These are phyloP conservation scores for Trichoderma guizhouense DNA, from an alignment of 2,329 filamentous ascomycete genomes.

Conservation along the genomic window DNA sequence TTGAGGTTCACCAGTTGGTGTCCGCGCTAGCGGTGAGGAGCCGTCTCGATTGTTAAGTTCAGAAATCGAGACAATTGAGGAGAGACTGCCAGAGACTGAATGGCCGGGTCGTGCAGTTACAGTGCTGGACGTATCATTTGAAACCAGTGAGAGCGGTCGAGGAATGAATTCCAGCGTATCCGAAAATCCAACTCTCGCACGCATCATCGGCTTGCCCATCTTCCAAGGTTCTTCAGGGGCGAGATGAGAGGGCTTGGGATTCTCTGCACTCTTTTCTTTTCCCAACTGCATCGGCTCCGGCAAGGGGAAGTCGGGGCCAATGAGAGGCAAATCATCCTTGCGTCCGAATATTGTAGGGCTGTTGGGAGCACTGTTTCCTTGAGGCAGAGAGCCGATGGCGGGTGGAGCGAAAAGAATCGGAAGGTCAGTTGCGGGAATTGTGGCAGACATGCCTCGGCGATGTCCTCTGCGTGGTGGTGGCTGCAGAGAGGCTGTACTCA, in stretches of 20 bases:
- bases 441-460: conserved; percentile 66
- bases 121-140: conserved; percentile 79
- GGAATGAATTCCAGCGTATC: conserved; percentile 82
- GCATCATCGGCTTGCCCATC: conserved; percentile 36
- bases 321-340: conserved; percentile 12
- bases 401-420: conserved; percentile 60
- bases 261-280: not conserved
- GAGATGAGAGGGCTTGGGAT: conserved; percentile 4
- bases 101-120: conserved; percentile 66
- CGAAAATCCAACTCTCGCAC: conserved; percentile 75
- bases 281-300: conserved; percentile 15
- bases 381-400: conserved; percentile 48
- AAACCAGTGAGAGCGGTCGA: conserved; percentile 77
- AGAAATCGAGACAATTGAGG: conserved; percentile 66
- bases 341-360: conserved; percentile 51
- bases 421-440: conserved; percentile 81
- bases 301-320: not conserved
- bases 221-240: conserved; percentile 2
- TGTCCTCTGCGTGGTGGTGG: conserved; percentile 58
- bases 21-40: conserved; percentile 37
- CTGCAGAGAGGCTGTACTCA: conserved; percentile 53
- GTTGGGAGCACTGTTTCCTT: conserved; percentile 62
- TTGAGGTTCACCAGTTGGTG: conserved; percentile 38
- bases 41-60: conserved; percentile 41
- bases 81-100: conserved; percentile 74